Conservation (phyloP, 805 yeast genomes). For the Saturnispora halmiae region DNA sequence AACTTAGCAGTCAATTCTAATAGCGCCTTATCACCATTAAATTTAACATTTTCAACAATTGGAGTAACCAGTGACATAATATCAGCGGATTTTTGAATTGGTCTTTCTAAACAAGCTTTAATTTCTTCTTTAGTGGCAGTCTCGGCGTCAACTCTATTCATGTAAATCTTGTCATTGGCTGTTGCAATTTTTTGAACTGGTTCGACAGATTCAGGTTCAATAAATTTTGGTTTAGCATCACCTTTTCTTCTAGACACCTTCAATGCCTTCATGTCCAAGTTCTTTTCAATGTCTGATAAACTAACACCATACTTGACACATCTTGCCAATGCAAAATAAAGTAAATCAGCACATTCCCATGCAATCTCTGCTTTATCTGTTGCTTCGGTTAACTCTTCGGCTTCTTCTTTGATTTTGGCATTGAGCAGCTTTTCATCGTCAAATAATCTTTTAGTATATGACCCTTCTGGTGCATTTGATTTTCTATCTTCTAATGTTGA, state of each 20-base stretch:
- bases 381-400: constrained; percentile 92
- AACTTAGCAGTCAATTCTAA: constrained; percentile 86
- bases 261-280: constrained; percentile 71
- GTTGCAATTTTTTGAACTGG: constrained; percentile 18
- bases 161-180: constrained; percentile 34
- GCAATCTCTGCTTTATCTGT: constrained; percentile 55
- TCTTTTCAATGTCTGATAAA: constrained; percentile 71
- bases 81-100: constrained; percentile 89
- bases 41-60: constrained; percentile 68
- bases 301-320: constrained; percentile 66
- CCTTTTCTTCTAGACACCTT: constrained; percentile 92
- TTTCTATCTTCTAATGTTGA: constrained; percentile 54
- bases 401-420: constrained; percentile 92
- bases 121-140: constrained; percentile 38
- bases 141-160: constrained; percentile 40
- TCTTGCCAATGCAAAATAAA: constrained; percentile 47
- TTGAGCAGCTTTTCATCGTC: constrained; percentile 63
- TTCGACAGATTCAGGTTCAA: constrained; percentile 22
- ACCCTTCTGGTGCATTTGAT: constrained; percentile 72
- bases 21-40: constrained; percentile 77
- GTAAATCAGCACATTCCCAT: constrained; percentile 95
- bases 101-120: constrained; percentile 66
- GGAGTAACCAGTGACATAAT: constrained; percentile 91
- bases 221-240: constrained; percentile 82
- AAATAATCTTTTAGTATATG: constrained; percentile 88